Evolutionary conservation across 2,329 filamentous ascomycete species (phyloP).

Genomic region (Alternaria triticina): DNA sequence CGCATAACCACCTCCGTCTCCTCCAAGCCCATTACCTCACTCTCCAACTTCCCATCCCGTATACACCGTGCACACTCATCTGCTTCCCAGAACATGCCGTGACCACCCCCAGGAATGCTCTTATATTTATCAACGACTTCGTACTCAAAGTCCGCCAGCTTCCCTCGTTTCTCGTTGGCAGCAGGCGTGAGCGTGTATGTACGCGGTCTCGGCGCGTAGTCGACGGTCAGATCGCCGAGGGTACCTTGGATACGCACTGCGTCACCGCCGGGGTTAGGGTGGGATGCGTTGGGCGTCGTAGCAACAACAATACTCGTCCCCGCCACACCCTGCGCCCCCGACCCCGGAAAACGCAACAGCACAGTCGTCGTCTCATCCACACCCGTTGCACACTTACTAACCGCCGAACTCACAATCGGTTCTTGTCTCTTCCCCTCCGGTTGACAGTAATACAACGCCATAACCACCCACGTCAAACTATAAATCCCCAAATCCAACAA

Average conservation of each 20-base stretch:
- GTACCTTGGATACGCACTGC: constrained; percentile 78
- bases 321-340: constrained; percentile 70
- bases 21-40: constrained; percentile 65
- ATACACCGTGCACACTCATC: constrained; percentile 79
- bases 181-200: constrained; percentile 67
- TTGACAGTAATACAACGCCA: constrained; percentile 83
- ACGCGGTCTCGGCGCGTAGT: constrained; percentile 70
- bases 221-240: constrained; percentile 79
- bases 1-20: constrained; percentile 90
- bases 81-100: constrained; percentile 90
- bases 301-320: constrained; percentile 48
- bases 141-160: constrained; percentile 57
- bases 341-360: constrained; percentile 72
- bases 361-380: constrained; percentile 79
- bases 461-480: constrained; percentile 87
- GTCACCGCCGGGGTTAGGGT: constrained; percentile 60
- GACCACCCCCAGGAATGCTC: constrained; percentile 64
- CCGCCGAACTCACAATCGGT: constrained; percentile 70
- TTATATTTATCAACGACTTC: constrained; percentile 45
- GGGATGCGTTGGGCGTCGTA: constrained; percentile 62
- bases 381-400: constrained; percentile 72
- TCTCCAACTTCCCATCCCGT: constrained; percentile 79
- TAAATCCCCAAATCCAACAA: constrained; percentile 88
- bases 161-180: constrained; percentile 68
- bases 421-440: constrained; percentile 66